A percentile compares a stretch with the other conserved stretches of the same genome.
Conservation (phyloP, 495 filamentous ascomycete species). For the Trichoderma erinaceum region DNA sequence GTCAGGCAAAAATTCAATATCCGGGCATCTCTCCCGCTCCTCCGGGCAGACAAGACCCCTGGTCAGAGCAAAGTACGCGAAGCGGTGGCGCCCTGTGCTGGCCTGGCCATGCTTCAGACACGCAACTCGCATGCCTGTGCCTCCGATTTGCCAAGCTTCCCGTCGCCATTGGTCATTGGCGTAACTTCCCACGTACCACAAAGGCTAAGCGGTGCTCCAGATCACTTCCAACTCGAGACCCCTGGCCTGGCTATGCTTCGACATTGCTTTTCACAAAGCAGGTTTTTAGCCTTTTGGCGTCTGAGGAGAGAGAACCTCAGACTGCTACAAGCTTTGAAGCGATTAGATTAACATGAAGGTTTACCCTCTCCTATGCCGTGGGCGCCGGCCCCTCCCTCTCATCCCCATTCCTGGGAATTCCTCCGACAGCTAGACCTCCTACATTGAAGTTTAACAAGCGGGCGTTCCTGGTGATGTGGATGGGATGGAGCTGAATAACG, state of each 20-base stretch:
- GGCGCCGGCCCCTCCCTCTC: too few species aligned
- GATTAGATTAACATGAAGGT: too few species aligned
- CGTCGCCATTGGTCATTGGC: neutral
- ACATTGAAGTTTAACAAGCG: conserved; percentile 2
- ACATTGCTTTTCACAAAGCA: neutral
- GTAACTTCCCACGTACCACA: neutral
- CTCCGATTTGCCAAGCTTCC: neutral
- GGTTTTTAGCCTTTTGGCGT: too few species aligned
- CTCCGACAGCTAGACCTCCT: neutral
- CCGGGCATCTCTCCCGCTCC: too few species aligned
- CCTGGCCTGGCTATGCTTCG: neutral
- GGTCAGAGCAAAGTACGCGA: too few species aligned
- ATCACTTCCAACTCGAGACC: neutral
- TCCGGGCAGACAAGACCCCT: too few species aligned
- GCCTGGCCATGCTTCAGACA: neutral
- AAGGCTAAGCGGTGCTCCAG: neutral
- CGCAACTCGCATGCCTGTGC: neutral
- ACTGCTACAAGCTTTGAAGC: too few species aligned
- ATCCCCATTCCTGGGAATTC: too few species aligned
- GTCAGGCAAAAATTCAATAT: conserved; percentile 2
- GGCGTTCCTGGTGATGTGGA: neutral
- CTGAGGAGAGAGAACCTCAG: too few species aligned
- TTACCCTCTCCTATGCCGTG: too few species aligned
- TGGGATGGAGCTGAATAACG: neutral
- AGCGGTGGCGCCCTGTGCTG: neutral